Base-by-base conservation (phyloP, 2,329 filamentous ascomycete genomes). In the Cladophialophora immunda region DNA sequence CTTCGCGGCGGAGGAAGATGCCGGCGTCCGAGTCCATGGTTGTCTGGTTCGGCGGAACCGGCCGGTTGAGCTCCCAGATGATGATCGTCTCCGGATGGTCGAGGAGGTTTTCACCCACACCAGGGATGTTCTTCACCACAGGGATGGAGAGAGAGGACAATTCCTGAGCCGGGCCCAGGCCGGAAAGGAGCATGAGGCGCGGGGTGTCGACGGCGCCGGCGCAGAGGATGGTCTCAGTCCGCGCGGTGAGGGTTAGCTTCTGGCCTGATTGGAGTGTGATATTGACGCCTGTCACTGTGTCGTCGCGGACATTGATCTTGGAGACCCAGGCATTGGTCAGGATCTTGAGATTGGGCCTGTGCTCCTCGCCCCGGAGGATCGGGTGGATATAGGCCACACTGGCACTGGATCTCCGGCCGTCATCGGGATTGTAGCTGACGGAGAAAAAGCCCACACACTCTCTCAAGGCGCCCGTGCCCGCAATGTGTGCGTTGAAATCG, bases 351-450 rank as follows among this genome's bases (percentile, higher is more conserved):
- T 97, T 97, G 15, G 92, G 88, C 64, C 92, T 86, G 78, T 89
- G 87, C 84, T 97, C 92, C 56, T 93, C 90, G 47, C 92, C 92
- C 47, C 90, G 88, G 60, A 97, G 86, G 75, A 97, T 93, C 38
- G 93, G 93, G 80, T 97, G 93, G 75, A 97, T 94, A 81, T 97
- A 97, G 19, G 93, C 93, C 25, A 97, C 93, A 66, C 90, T 93
- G 67, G 93, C 93, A 76, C 91, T 94, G 82, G 91, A 94, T 70
- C 93, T 89, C 73, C 88, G 87, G 75, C 93, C 92, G 75, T 93
- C 90, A 75, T 97, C 93, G 2, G 93, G 93, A 82, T 97, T 96
- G 82, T 97, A 97, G 41, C 92, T 90, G 72, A 97, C 89, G 71
- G 90, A 93, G 84, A 97, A 94, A 85, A 97, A 97, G 64, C 93